Conservation (phyloP, 768 basidiomycete genomes). For the Brasilioporus rufonigricans region DNA sequence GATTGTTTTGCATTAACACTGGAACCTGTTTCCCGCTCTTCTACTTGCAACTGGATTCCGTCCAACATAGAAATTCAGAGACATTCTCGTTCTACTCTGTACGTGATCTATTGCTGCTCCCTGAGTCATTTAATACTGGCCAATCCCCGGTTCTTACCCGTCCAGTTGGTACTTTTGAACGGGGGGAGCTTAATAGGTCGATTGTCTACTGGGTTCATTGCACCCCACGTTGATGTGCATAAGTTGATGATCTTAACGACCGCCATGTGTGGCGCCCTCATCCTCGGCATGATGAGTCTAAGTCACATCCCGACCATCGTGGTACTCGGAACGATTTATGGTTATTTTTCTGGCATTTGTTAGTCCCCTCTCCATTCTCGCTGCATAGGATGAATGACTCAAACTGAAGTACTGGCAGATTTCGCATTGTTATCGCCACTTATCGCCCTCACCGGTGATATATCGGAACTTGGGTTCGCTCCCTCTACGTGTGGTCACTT, state of each 20-base stretch:
- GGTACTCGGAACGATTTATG: constrained; percentile 41
- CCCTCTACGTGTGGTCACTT: background rate
- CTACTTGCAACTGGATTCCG: constrained; percentile 54
- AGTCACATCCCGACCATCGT: constrained; percentile 34
- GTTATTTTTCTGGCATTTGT: constrained; percentile 48
- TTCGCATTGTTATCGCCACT: constrained; percentile 42
- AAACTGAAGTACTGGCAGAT: constrained; percentile 25
- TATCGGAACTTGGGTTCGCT: constrained; percentile 49
- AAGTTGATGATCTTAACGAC: constrained; percentile 40
- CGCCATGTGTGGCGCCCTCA: constrained; percentile 32
- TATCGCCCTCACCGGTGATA: constrained; percentile 40
- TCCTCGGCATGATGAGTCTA: constrained; percentile 45
- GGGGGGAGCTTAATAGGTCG: constrained; percentile 51
- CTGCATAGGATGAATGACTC: background rate
- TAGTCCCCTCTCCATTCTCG: constrained; percentile 7
- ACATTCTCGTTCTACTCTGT: constrained; percentile 58
- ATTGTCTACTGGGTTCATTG: constrained; percentile 43
- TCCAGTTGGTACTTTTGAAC: constrained; percentile 52
- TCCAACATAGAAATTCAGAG: constrained; percentile 43
- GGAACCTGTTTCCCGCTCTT: constrained; percentile 53
- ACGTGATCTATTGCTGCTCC: background rate
- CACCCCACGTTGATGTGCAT: constrained; percentile 41
- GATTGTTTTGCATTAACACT: constrained; percentile 28
- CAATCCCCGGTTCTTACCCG: background rate
- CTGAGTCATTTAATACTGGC: background rate